Evolutionary conservation across 768 basidiomycete genomes (phyloP), one percentile per base, ranked within the genome.

Genomic region (Mycena floridula): DNA sequence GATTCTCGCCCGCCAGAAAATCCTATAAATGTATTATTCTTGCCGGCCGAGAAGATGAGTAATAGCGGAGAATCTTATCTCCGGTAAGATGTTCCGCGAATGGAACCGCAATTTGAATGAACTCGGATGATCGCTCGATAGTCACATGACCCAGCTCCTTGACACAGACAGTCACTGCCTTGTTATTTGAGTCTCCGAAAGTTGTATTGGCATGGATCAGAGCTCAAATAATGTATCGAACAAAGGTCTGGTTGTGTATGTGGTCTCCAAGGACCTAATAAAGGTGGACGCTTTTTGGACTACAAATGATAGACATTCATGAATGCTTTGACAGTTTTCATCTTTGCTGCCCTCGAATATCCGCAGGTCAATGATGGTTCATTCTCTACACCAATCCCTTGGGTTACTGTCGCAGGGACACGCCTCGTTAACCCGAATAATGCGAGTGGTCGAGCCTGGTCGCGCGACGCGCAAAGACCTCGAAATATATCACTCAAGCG

Each of bases 271-370:
- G 38, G 78, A 81, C 21, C 67, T 83, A 2, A 72, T 66, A 32
- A 79, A 73, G 61, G 80, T 74, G 20, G 43, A 55, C 38, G 11
- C 30, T 39, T 30, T 37, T 40, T 28, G 25, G 18, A 12, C 8
- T 9, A 21, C 18, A 24, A 40, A 30, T 37, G 27, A 24, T 22
- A 21, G n/a, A 9, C 24, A 21, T 21, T 12, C 18, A 51, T 36
- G 44, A 7, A 22, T 30, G 25, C 46, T 47, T 7, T 38, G 6
- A 7, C 37, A 76, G 72, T 56, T 66, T 22, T 71, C 74, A 2
- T 77, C 76, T 3, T 67, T 78, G 3, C 70, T 92, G 1, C 85
- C 85, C 6, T 85, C 83, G 1, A 89, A 89, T 53, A 72, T 56
- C 45, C 74, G 79, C 32, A 72, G 85, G 24, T 88, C 85, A 0